Base-by-base conservation (phyloP, 78 protist genomes). In the Tieghemostelium lacteum region DNA sequence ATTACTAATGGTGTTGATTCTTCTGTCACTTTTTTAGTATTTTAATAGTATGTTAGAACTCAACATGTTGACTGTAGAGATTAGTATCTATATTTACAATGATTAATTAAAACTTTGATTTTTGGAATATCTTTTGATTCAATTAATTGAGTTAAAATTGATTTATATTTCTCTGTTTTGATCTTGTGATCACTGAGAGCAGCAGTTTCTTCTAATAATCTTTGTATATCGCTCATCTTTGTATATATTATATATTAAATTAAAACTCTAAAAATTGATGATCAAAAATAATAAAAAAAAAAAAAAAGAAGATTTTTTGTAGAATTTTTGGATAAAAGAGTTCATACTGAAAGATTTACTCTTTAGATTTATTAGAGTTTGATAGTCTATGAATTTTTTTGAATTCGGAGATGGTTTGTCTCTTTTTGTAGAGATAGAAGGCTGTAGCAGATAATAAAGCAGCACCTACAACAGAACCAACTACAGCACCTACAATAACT, bases 1-100 rank as follows among this genome's bases (percentile, higher is more conserved):
- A 92, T 75, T n/a, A 73, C 95, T 50, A 92, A 85, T 57, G 95
- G 93, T 24, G 94, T 87, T 8, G 54, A 24, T 34, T 94, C 95
- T 40, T 93, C 93, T 31, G 92, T 69, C 20, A 93, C 95, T 93
- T 10, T 3, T 14, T 7, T 50, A 14, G 19, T 42, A 20, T 4
- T 31, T 33, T 39, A 65, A 39, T 8, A 4, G 29, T 20, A 64
- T 52, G 0, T 31, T 26, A 6, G 6, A n/a, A 10, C 8, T 28
- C 24, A 33, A 3, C 20, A 75, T 42, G 14, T 29, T 57, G 20
- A 3, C 24, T n/a, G 7, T 36, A 34, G 54, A 19, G 3, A 55
- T 29, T 3, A 24, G 40, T 50, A 39, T 61, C 16, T 50, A 49
- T 29, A 34, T 29, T 8, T 70, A 93, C 95, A 71, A 72, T 76